Evolutionary conservation across 1,284 basidiomycete species (phyloP).

Genomic region (Vanrija humicola): DNA sequence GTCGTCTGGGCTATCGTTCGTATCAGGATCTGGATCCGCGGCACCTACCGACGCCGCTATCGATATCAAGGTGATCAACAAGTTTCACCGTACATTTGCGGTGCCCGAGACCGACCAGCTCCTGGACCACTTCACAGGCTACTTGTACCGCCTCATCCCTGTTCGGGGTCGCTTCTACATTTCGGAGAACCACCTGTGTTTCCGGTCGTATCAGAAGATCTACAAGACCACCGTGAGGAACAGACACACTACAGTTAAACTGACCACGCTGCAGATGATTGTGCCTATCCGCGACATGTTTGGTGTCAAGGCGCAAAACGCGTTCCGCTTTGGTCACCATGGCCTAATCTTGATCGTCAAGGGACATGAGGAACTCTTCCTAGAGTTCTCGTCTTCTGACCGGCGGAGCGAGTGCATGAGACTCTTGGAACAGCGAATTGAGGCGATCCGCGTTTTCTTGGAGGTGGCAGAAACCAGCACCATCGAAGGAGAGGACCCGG

Average conservation of each 20-base stretch:
- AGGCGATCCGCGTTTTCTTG: conserved; percentile 53
- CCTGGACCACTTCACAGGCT: conserved; percentile 81
- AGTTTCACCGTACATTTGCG: conserved; percentile 74
- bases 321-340: conserved; percentile 80
- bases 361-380: conserved; percentile 94
- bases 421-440: conserved; percentile 74
- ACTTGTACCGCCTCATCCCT: conserved; percentile 78
- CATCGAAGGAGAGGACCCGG: no score
- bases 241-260: no score
- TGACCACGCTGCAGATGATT: conserved; percentile 67
- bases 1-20: not conserved
- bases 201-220: conserved; percentile 74
- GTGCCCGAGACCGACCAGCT: conserved; percentile 80
- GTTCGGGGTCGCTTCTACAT: conserved; percentile 80
- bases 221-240: conserved; percentile 69
- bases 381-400: conserved; percentile 79
- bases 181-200: conserved; percentile 82
- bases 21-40: not conserved
- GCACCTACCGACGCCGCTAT: not conserved
- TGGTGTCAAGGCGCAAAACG: conserved; percentile 75
- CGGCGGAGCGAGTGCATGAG: conserved; percentile 70
- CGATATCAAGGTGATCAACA: conserved; percentile 31
- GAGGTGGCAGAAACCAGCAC: not conserved
- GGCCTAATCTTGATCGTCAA: conserved; percentile 86
- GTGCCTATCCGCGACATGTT: conserved; percentile 85